Conservation (phyloP, 2,329 filamentous ascomycete species). For the Trichophyton schoenleinii region DNA sequence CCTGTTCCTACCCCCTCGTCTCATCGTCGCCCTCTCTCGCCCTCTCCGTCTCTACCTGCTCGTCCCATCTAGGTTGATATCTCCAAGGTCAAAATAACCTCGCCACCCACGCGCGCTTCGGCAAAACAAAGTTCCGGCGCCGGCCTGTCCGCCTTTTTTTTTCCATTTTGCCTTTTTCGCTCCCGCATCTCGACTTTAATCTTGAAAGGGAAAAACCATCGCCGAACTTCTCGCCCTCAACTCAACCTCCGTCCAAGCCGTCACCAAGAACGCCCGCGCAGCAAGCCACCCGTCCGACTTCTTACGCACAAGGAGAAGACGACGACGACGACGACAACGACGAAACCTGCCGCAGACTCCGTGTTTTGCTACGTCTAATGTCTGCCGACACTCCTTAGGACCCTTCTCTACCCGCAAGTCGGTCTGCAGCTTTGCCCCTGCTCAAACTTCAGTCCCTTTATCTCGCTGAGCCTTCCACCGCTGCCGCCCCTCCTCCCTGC, state of each 20-base stretch:
- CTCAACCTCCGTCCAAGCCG: neutral
- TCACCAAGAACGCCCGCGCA: neutral
- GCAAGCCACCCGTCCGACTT: neutral
- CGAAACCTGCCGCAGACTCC: neutral
- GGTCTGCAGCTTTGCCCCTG: slow-evolving; percentile 1
- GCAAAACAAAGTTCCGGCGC: neutral
- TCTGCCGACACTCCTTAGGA: neutral
- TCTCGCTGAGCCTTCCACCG: neutral
- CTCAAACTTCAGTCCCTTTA: neutral
- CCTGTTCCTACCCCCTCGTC: no score
- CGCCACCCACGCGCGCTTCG: slow-evolving; percentile 3
- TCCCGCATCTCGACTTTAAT: slow-evolving; percentile 2
- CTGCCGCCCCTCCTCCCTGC: neutral
- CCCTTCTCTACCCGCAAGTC: neutral
- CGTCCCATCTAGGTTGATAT: neutral
- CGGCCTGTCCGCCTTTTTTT: slow-evolving; percentile 1
- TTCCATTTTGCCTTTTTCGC: neutral
- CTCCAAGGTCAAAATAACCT: slow-evolving; percentile 1
- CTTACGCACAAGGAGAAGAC: neutral
- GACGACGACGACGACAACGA: no score
- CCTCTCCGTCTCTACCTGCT: neutral
- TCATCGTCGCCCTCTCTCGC: neutral
- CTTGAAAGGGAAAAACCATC: neutral
- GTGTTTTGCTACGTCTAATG: neutral
- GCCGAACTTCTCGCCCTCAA: neutral